Base-by-base conservation (phyloP, 2,329 filamentous ascomycete genomes). In the Xylaria sp. region DNA sequence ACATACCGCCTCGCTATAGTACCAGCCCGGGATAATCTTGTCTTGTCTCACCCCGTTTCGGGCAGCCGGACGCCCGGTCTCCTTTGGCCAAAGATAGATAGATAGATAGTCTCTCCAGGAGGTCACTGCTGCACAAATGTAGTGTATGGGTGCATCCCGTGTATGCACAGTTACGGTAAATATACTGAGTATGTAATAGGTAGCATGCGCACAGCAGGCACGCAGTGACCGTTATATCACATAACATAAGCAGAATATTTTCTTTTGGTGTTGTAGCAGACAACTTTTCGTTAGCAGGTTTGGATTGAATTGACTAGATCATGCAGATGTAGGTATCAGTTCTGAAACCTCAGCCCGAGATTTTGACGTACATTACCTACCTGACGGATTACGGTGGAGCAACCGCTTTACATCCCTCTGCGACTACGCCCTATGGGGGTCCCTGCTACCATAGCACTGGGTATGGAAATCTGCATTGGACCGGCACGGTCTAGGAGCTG, bases 1-100 rank as follows among this genome's bases (percentile, higher is more conserved):
- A 58, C 39, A 58, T 58, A n/a, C 18, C 23, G 23, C 23, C 23
- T 25, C 23, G 23, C 28, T 55, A 23, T 20, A n/a, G n/a, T 20
- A 9, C 41, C 7, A 15, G 13, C 41, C 6, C n/a, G n/a, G 18
- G 6, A 9, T 48, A 48, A 8, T 9, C n/a, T 23, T 23, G 32
- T 55, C 52, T 54, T 58, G 55, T 46, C 55, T 58, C 39, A 46
- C 25, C 18, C 57, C 57, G 18, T 34, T 60, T 60, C 57, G 41
- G 41, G 25, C 25, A 46, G 28, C 25, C 41, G 25, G 23, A 60
- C 56, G 25, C 41, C 57, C 41, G 9, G 41, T 60, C 28, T 34
- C 34, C 23, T 57, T 39, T 13, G 15, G 13, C 52, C 32, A 55
- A 37, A 34, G 25, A 55, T n/a, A 28, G 23, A 25, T 25, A 25